phyloP scores from a whole-genome alignment of 1,284 basidiomycete species.

The Pisolithus thermaeus region DNA sequence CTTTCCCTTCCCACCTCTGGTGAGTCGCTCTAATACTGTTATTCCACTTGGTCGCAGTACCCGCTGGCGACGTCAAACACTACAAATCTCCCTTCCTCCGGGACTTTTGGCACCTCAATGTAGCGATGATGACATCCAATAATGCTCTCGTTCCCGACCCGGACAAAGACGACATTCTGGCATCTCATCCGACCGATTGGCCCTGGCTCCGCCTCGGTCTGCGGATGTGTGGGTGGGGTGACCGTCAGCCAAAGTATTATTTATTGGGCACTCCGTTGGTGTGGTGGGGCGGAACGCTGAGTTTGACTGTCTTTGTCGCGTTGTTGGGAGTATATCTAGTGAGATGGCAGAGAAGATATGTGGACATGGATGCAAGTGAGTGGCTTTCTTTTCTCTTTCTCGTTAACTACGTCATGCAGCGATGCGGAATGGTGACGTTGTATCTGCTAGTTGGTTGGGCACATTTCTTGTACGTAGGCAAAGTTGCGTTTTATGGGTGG shows the following conservation, averaged over 20 bases:
- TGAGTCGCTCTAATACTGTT: constrained; percentile 2
- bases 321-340: constrained; percentile 70
- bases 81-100: constrained; percentile 92
- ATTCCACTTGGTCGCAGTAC: constrained; percentile 48
- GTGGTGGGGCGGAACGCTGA: constrained; percentile 82
- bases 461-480: constrained; percentile 90
- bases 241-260: constrained; percentile 87
- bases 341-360: constrained; percentile 83
- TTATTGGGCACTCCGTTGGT: constrained; percentile 89
- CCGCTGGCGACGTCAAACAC: constrained; percentile 73
- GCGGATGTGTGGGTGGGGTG: constrained; percentile 97
- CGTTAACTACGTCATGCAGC: neutral
- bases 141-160: constrained; percentile 96
- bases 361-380: constrained; percentile 84
- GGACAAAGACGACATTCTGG: constrained; percentile 97
- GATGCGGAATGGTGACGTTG: constrained; percentile 10
- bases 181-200: constrained; percentile 91
- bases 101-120: constrained; percentile 98
- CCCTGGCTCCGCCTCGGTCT: constrained; percentile 85
- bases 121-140: constrained; percentile 99
- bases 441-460: constrained; percentile 72
- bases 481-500: constrained; percentile 92
- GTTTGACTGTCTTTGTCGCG: constrained; percentile 54
- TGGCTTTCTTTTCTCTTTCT: constrained; percentile 11
- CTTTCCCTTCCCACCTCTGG: neutral